A percentile compares a stretch with the other conserved stretches of the same genome.
Evolutionary conservation across 2,329 filamentous ascomycete genomes (phyloP).

Genomic region (Venturia asperata): DNA sequence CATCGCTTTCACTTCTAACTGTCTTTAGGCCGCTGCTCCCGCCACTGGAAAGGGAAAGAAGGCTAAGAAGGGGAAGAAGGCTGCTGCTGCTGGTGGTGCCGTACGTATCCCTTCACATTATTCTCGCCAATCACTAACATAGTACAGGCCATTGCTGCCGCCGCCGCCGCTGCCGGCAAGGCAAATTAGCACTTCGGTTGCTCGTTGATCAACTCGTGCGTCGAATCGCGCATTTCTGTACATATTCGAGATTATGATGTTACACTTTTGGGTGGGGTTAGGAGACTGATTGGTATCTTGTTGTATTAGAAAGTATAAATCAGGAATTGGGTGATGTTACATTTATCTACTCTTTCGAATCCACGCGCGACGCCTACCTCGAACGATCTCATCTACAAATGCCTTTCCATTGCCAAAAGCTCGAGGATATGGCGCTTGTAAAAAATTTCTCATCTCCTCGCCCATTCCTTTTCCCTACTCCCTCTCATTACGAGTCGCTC

Average conservation of each 20-base stretch:
- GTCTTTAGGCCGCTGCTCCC: background rate
- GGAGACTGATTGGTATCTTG: too few relatives aligned
- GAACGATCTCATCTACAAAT: too few relatives aligned
- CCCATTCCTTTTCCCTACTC: too few relatives aligned
- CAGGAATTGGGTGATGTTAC: too few relatives aligned
- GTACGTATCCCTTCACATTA: background rate
- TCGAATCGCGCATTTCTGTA: background rate
- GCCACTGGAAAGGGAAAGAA: conserved; percentile 9
- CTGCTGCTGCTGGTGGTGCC: background rate
- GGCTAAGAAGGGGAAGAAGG: conserved; percentile 13
- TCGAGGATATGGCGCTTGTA: too few relatives aligned
- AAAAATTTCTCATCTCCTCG: too few relatives aligned
- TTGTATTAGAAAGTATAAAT: too few relatives aligned
- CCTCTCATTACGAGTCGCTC: too few relatives aligned
- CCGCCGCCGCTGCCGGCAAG: background rate
- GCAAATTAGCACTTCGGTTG: background rate
- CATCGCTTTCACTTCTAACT: background rate
- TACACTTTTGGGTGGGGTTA: background rate
- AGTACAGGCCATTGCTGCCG: background rate
- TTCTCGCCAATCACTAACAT: background rate
- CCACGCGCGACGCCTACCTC: too few relatives aligned
- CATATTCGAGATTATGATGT: background rate
- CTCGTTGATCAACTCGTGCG: background rate
- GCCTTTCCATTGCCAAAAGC: too few relatives aligned
- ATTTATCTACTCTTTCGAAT: too few relatives aligned